Evolutionary conservation across 2,329 filamentous ascomycete genomes (phyloP).

Genomic region (Neofusicoccum kwambonambiense): DNA sequence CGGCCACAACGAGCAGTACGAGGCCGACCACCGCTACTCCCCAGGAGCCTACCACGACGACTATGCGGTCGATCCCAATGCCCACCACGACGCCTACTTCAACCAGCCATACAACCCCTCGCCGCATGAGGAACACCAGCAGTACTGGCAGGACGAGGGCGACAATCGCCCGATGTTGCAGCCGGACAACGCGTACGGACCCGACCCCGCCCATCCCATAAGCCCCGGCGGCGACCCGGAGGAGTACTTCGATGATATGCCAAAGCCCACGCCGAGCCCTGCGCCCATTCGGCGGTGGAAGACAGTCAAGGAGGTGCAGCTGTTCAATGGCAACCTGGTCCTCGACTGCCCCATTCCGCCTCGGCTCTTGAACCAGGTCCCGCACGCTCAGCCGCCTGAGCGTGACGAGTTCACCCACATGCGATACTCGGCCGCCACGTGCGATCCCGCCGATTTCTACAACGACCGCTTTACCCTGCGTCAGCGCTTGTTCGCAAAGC

Average conservation of each 20-base stretch:
- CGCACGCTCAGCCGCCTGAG: slow-evolving; percentile 74
- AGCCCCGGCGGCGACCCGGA: slow-evolving; percentile 31
- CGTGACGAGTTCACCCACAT: slow-evolving; percentile 85
- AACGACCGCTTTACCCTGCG: slow-evolving; percentile 87
- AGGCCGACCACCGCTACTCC: slow-evolving; percentile 48
- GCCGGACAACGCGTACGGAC: slow-evolving; percentile 60
- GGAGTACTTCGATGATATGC: slow-evolving; percentile 37
- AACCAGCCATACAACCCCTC: slow-evolving; percentile 77
- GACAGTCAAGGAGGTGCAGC: slow-evolving; percentile 96
- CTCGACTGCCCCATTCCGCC: slow-evolving; percentile 95
- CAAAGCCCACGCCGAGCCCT: slow-evolving; percentile 52
- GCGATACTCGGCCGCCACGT: slow-evolving; percentile 92
- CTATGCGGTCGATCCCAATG: slow-evolving; percentile 70
- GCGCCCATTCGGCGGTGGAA: slow-evolving; percentile 84
- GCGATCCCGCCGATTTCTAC: slow-evolving; percentile 85
- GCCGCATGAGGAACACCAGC: slow-evolving; percentile 54
- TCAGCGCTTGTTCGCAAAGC: slow-evolving; percentile 88
- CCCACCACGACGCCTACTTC: slow-evolving; percentile 85
- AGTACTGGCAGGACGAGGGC: slow-evolving; percentile 66
- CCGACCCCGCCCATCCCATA: slow-evolving; percentile 52
- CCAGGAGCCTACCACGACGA: slow-evolving; percentile 48
- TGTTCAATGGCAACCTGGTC: slow-evolving; percentile 95
- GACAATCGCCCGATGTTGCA: slow-evolving; percentile 75
- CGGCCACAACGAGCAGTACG: slow-evolving; percentile 62
- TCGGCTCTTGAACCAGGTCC: slow-evolving; percentile 79